phyloP scores from a whole-genome alignment of 2,329 filamentous ascomycete species.

The Colletotrichum chrysophilum region DNA sequence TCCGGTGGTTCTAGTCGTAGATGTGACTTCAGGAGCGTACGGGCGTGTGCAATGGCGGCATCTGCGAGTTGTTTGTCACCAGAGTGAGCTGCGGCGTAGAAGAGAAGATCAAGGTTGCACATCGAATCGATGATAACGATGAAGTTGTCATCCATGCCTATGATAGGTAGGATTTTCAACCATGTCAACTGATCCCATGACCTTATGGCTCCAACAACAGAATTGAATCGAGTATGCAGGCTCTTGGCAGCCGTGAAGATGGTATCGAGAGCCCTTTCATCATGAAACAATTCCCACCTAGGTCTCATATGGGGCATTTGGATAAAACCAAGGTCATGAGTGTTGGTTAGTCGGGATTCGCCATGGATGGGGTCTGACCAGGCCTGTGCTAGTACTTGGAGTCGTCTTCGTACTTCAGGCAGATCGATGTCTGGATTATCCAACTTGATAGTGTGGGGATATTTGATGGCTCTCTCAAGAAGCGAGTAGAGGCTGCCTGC shows the following conservation, averaged over 20 bases:
- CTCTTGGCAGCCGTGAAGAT: conserved; percentile 36
- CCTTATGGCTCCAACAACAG: neutral
- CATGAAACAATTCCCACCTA: conserved; percentile 49
- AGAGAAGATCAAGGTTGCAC: conserved; percentile 44
- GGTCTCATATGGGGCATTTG: conserved; percentile 51
- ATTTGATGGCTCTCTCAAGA: conserved; percentile 34
- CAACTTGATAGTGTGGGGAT: neutral
- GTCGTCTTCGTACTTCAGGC: neutral
- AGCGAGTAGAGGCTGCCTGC: conserved; percentile 39
- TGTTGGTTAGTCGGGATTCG: conserved; percentile 49
- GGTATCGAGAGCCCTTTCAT: conserved; percentile 38
- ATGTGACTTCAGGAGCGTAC: conserved; percentile 32
- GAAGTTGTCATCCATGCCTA: conserved; percentile 32
- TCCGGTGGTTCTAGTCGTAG: neutral
- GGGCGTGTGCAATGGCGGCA: conserved; percentile 44
- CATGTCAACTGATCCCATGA: conserved; percentile 15
- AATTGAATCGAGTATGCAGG: neutral
- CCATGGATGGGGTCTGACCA: conserved; percentile 40
- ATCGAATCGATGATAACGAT: conserved; percentile 48
- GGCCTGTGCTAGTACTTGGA: conserved; percentile 25
- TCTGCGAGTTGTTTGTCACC: conserved; percentile 31
- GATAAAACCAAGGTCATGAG: conserved; percentile 61
- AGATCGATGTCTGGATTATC: neutral
- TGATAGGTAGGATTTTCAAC: conserved; percentile 32
- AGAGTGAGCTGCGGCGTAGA: conserved; percentile 39